These are phyloP conservation scores for Sphaceloma murrayae DNA, from an alignment of 2,329 filamentous ascomycete species.

Conservation along the genomic window DNA sequence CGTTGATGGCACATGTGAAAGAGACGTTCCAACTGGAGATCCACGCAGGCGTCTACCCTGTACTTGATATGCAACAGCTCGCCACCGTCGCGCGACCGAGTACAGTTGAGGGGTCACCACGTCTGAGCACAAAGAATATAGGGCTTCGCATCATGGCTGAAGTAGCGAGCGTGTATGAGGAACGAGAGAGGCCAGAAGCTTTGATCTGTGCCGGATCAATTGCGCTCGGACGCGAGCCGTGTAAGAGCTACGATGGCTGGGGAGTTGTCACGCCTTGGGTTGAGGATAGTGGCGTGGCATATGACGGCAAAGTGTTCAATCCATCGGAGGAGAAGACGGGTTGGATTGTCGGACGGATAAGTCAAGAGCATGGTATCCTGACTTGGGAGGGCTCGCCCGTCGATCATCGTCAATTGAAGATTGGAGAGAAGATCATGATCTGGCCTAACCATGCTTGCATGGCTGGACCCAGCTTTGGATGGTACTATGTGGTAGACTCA, in stretches of 20 bases:
- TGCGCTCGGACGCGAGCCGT: slow-evolving; percentile 63
- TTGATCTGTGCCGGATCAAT: slow-evolving; percentile 60
- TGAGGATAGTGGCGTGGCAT: slow-evolving; percentile 24
- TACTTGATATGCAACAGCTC: slow-evolving; percentile 70
- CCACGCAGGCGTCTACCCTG: slow-evolving; percentile 67
- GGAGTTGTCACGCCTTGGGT: slow-evolving; percentile 56
- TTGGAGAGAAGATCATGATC: slow-evolving; percentile 59
- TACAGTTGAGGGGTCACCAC: slow-evolving; percentile 23
- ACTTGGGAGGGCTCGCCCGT: slow-evolving; percentile 44
- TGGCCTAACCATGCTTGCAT: slow-evolving; percentile 81
- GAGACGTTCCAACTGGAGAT: slow-evolving; percentile 47
- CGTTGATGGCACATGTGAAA: slow-evolving; percentile 30
- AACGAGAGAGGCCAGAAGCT: slow-evolving; percentile 52
- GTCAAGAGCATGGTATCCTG: slow-evolving; percentile 70
- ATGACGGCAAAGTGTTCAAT: slow-evolving; percentile 25
- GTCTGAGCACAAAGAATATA: slow-evolving; percentile 46
- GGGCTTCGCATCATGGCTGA: slow-evolving; percentile 63
- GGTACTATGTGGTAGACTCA: slow-evolving; percentile 66
- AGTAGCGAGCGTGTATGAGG: slow-evolving; percentile 58
- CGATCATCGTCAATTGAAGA: slow-evolving; percentile 39
- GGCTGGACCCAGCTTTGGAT: slow-evolving; percentile 59
- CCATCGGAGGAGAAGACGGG: slow-evolving; percentile 35
- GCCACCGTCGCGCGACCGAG: slow-evolving; percentile 54
- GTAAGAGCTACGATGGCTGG: slow-evolving; percentile 61
- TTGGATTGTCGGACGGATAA: slow-evolving; percentile 62